Conservation (phyloP, 345 rosid species). For the Euphorbia pulcherrima region DNA sequence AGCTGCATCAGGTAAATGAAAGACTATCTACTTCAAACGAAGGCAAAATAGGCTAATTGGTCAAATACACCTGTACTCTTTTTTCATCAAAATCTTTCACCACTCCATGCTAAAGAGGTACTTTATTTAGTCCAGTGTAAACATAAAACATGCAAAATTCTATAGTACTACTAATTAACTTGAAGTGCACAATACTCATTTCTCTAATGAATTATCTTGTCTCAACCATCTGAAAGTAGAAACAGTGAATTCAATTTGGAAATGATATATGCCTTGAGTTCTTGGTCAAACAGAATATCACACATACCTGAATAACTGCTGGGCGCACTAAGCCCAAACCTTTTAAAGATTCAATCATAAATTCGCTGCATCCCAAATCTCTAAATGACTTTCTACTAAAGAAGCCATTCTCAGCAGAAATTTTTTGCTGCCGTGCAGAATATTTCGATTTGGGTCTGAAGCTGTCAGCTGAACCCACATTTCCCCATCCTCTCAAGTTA, state of each 20-base stretch:
- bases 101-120: too few relatives aligned
- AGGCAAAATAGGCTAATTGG: too few relatives aligned
- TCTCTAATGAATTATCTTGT: too few relatives aligned
- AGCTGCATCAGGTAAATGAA: not conserved
- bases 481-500: conserved; percentile 52
- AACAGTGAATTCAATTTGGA: too few relatives aligned
- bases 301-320: conserved; percentile 71
- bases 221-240: too few relatives aligned
- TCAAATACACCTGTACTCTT: too few relatives aligned
- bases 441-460: conserved; percentile 25
- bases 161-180: too few relatives aligned
- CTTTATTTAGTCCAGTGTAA: too few relatives aligned
- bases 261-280: not conserved
- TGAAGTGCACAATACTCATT: too few relatives aligned
- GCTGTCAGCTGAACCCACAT: conserved; percentile 27
- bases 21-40: not conserved
- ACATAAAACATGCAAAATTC: too few relatives aligned
- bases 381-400: conserved; percentile 65
- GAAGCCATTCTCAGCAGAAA: conserved; percentile 44
- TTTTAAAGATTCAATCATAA: conserved; percentile 61
- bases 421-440: conserved; percentile 26
- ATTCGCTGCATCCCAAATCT: conserved; percentile 68
- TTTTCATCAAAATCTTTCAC: too few relatives aligned
- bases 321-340: conserved; percentile 58
- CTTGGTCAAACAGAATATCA: not conserved